Conservation (phyloP, 73 alveolate genomes). For the Uronychia binucleata region DNA sequence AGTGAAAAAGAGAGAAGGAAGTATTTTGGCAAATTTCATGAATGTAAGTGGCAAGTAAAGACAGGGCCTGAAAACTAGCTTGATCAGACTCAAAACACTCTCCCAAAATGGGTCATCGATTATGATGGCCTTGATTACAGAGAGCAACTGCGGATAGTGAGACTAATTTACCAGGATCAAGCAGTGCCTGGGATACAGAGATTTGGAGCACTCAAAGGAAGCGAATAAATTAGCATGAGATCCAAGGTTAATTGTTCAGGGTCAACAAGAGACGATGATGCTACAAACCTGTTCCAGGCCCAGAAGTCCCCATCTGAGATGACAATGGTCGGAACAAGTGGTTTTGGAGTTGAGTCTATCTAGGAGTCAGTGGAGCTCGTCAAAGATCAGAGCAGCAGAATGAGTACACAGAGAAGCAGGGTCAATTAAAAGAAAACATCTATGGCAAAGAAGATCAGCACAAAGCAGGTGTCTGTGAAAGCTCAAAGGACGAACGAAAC, state of each 20-base stretch:
- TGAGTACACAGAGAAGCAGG: not conserved
- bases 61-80: not conserved
- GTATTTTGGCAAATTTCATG: not conserved
- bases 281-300: not conserved
- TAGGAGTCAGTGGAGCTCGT: too few relatives aligned
- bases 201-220: too few relatives aligned
- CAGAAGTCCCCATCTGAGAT: not conserved
- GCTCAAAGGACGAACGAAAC: too few relatives aligned
- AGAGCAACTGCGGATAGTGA: not conserved
- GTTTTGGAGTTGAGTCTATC: too few relatives aligned
- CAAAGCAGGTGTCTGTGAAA: not conserved
- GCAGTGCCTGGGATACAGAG: too few relatives aligned
- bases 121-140: not conserved
- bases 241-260: not conserved
- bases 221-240: not conserved
- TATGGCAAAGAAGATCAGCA: not conserved
- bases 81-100: not conserved
- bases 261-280: not conserved
- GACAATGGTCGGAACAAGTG: not conserved
- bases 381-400: too few relatives aligned
- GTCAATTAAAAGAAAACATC: not conserved
- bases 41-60: not conserved
- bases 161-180: not conserved
- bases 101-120: not conserved
- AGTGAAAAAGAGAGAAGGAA: conserved; percentile 1